Evolutionary conservation across 768 basidiomycete genomes (phyloP), one percentile per base, ranked within the genome.

Genomic region (Pleurotus pulmonarius): DNA sequence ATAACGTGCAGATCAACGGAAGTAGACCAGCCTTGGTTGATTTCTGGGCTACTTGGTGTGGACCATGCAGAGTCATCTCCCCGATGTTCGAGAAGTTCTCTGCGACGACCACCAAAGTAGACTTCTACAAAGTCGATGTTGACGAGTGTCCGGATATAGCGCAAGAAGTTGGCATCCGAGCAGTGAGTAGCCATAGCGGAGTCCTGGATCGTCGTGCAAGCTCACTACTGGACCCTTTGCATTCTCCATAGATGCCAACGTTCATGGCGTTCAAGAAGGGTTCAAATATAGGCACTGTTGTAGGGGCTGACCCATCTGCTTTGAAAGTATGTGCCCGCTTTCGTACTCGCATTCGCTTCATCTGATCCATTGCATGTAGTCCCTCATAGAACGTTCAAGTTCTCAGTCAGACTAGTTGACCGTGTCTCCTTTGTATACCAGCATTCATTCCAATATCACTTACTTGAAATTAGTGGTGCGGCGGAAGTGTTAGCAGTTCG

Each of bases 41-140:
- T 70, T 89, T 90, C 71, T 87, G 85, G 85, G 88, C 88, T 40
- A 79, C 81, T 2, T 89, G 88, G 88, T 89, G 84, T 69, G 86
- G 86, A 13, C 87, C 87, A 12, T 89, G 87, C 81, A 76, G 70
- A 56, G 59, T 75, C 40, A 88, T 90, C 70, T 80, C 80, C 16
- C 88, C 88, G 54, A 64, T 86, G 41, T 83, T 88, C 61, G 83
- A 87, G 67, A 73, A 77, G 59, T 64, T 86, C n/a, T 75, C 83
- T 3, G 29, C 24, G 8, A 60, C 71, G 0, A 43, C 63, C 52
- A 58, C 68, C 2, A 71, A 65, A 11, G 65, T 87, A 55, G 75
- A 76, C 15, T 87, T 89, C 67, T 88, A 85, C 77, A 88, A 87
- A 66, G 83, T 91, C 56, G 83, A 93, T 60, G 80, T 90, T 26